Base-by-base conservation (phyloP, 2,329 filamentous ascomycete genomes). In the Cylindrodendrum hubeiense region DNA sequence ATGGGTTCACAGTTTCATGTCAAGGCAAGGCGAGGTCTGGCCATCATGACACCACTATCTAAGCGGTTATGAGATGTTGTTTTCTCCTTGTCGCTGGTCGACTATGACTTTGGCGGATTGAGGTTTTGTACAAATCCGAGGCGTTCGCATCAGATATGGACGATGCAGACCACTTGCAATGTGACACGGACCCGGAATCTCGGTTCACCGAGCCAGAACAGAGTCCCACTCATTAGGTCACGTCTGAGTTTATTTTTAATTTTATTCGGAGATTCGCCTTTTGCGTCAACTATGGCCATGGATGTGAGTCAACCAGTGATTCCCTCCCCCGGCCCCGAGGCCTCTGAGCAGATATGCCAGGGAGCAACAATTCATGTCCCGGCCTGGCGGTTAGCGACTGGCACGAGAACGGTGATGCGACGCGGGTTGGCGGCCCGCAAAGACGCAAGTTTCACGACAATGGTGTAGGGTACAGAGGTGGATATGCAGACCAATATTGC, bases 41-140 rank as follows among this genome's bases (percentile, higher is more conserved):
- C 26, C 47, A 28, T 52, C 22, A 53, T 62, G 52, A 54, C 54
- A 52, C 43, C 60, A 54, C 50, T 22, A 28, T 17, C n/a, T 46
- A 24, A 19, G 39, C 9, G 5, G 26, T n/a, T 33, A n/a, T 34
- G 26, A 21, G 47, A n/a, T 21, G 47, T 15, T 50, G 47, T 19
- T 19, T 50, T 34, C 26, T 22, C 37, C 5, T 26, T 28, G 37
- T 39, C 24, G 30, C 12, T 28, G n/a, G n/a, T 8, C 13, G 47
- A 9, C 3, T 15, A 10, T 10, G 28, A 28, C 5, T 19, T 39
- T 39, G 37, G 37, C 39, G 52, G 26, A 22, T 24, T 44, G 39
- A 46, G 24, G 52, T 39, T 39, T 2, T 8, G 37, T 8, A 3
- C 37, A 39, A 39, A 17, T 39, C 28, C 13, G 19, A 13, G 19